Evolutionary conservation across 2,329 filamentous ascomycete genomes (phyloP).

Genomic region (Cyphellophora europaea): DNA sequence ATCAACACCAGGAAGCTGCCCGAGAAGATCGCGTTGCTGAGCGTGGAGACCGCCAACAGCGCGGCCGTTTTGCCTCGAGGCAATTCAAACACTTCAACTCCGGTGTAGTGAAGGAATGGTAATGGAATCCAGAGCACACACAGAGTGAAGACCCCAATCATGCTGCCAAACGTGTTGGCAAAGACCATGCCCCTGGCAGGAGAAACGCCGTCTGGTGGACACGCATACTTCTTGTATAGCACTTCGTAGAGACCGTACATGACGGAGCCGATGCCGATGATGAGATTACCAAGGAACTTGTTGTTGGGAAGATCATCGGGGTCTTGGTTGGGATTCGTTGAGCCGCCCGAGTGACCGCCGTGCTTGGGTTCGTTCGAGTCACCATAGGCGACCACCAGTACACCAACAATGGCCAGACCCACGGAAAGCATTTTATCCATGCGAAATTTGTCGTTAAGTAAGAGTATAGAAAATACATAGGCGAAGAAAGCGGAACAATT

Average conservation of each 20-base stretch:
- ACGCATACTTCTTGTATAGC: slow-evolving; percentile 86
- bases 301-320: slow-evolving; percentile 15
- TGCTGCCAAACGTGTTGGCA: slow-evolving; percentile 80
- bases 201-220: slow-evolving; percentile 79
- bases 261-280: slow-evolving; percentile 84
- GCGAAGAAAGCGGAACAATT: slow-evolving; percentile 99
- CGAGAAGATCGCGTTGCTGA: slow-evolving; percentile 85
- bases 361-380: slow-evolving; percentile 53
- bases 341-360: slow-evolving; percentile 45
- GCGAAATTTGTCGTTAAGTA: slow-evolving; percentile 76
- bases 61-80: slow-evolving; percentile 69
- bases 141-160: slow-evolving; percentile 81
- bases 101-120: slow-evolving; percentile 68
- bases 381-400: slow-evolving; percentile 91
- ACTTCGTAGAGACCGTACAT: slow-evolving; percentile 97
- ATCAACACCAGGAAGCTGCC: slow-evolving; percentile 91
- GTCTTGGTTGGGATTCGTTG: slow-evolving; percentile 33
- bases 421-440: slow-evolving; percentile 82
- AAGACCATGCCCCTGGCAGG: slow-evolving; percentile 91
- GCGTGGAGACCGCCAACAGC: slow-evolving; percentile 69
- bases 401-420: slow-evolving; percentile 74
- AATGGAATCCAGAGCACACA: slow-evolving; percentile 85
- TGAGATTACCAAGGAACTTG: slow-evolving; percentile 70
- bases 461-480: slow-evolving; percentile 88
- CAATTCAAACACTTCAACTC: slow-evolving; percentile 73